phyloP scores from a whole-genome alignment of 2,329 filamentous ascomycete species.

The Didymella segeticola region DNA sequence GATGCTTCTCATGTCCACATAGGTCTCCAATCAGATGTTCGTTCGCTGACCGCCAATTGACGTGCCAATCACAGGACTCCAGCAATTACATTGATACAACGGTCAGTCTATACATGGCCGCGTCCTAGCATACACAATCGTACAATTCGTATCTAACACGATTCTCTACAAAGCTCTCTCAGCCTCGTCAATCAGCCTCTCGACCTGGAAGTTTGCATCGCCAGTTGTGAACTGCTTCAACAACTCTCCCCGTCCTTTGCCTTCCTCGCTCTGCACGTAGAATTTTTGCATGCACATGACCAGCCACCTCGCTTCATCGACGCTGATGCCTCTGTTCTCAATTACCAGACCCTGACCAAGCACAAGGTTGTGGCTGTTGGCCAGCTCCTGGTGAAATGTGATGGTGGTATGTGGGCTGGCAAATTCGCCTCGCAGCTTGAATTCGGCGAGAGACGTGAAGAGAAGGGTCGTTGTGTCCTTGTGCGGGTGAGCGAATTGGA shows the following conservation, averaged over 20 bases:
- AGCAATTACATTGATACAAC: too few relatives aligned
- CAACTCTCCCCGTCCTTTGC: conserved; percentile 62
- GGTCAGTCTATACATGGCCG: not conserved
- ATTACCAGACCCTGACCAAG: conserved; percentile 84
- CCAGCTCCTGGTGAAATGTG: conserved; percentile 87
- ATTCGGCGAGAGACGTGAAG: conserved; percentile 93
- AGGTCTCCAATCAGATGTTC: too few relatives aligned
- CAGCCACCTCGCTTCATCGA: conserved; percentile 86
- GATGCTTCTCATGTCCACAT: too few relatives aligned
- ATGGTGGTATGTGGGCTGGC: conserved; percentile 92
- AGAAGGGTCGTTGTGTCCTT: conserved; percentile 68
- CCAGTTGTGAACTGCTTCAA: conserved; percentile 83
- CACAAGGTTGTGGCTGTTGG: conserved; percentile 75
- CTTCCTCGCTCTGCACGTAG: conserved; percentile 70
- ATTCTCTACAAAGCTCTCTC: conserved; percentile 68
- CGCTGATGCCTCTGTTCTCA: conserved; percentile 75
- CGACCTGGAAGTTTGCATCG: conserved; percentile 79
- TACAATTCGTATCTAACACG: not conserved
- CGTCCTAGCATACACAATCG: conserved; percentile 5
- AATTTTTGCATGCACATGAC: conserved; percentile 94
- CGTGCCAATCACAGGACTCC: too few relatives aligned
- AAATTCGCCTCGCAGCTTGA: conserved; percentile 87
- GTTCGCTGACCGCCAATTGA: too few relatives aligned
- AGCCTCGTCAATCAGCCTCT: conserved; percentile 85
- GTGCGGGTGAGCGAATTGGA: conserved; percentile 93